A percentile compares a stretch with the other conserved stretches of the same genome.
These are phyloP conservation scores for Kodamaea arcana DNA, from an alignment of 1,139 yeast species.

Conservation along the genomic window DNA sequence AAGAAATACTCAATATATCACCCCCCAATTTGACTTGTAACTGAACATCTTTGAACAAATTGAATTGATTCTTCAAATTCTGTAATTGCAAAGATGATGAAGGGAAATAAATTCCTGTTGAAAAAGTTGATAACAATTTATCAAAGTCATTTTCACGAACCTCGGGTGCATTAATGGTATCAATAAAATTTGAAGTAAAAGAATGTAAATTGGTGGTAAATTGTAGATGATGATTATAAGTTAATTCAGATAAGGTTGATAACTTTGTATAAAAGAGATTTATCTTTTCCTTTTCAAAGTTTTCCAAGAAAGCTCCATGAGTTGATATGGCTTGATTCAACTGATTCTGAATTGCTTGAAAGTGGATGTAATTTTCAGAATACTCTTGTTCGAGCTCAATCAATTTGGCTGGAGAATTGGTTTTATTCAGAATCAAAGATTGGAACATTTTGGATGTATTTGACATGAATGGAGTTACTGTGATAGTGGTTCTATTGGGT, in stretches of 20 bases:
- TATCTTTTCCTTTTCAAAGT: constrained; percentile 35
- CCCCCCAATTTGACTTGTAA: constrained; percentile 28
- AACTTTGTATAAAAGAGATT: constrained; percentile 33
- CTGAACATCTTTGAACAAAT: constrained; percentile 41
- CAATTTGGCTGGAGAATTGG: constrained; percentile 27
- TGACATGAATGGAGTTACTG: constrained; percentile 8
- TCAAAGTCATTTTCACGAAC: constrained; percentile 28
- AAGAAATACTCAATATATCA: constrained; percentile 23
- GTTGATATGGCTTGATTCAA: constrained; percentile 28
- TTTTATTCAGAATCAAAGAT: constrained; percentile 26
- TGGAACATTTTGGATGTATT: constrained; percentile 14
- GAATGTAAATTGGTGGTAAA: constrained; percentile 27
- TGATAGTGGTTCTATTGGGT: constrained; percentile 7
- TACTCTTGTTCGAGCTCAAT: constrained; percentile 28
- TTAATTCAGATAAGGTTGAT: constrained; percentile 33
- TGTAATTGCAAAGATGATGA: constrained; percentile 28
- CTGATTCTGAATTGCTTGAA: constrained; percentile 29
- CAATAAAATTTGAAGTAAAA: constrained; percentile 24
- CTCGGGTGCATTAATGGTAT: constrained; percentile 23
- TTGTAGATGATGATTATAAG: constrained; percentile 25
- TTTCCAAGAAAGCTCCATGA: constrained; percentile 25
- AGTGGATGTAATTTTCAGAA: constrained; percentile 27
- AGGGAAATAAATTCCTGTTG: constrained; percentile 43
- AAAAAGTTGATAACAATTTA: constrained; percentile 21
- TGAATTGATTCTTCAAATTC: constrained; percentile 36